These are phyloP conservation scores for Boehmeria nivea DNA, from an alignment of 306 rosid species.

Conservation along the genomic window DNA sequence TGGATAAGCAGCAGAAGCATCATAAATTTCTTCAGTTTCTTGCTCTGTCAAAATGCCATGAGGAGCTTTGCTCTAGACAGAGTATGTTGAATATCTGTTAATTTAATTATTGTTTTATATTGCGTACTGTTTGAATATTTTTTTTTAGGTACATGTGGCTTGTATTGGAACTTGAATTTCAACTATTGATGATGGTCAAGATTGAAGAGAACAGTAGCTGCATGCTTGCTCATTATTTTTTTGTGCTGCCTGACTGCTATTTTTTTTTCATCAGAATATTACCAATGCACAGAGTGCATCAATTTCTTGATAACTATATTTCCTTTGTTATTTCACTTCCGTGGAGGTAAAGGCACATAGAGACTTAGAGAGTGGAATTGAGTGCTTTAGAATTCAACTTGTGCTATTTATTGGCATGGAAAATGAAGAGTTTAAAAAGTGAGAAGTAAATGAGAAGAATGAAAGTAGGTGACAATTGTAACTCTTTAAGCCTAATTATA, in stretches of 20 bases:
- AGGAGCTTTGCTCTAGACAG: slow-evolving; percentile 91
- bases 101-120: no score
- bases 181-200: no score
- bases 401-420: slow-evolving; percentile 9
- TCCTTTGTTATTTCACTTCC: neutral
- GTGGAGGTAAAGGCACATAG: slow-evolving; percentile 10
- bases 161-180: no score
- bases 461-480: slow-evolving; percentile 1
- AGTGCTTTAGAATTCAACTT: slow-evolving; percentile 16
- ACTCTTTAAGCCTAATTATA: slow-evolving; percentile 19
- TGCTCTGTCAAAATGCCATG: slow-evolving; percentile 89
- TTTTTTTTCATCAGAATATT: slow-evolving; percentile 15
- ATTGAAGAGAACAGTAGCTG: slow-evolving; percentile 13
- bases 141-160: slow-evolving; percentile 7
- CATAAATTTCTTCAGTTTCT: slow-evolving; percentile 86
- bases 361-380: neutral
- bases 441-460: neutral
- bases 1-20: slow-evolving; percentile 87
- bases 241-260: slow-evolving; percentile 5
- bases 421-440: neutral
- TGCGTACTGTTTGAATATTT: no score
- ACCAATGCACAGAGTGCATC: slow-evolving; percentile 5
- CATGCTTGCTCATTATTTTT: slow-evolving; percentile 14
- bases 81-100: slow-evolving; percentile 56
- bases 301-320: slow-evolving; percentile 12